These are phyloP conservation scores for Fusarium coffeatum DNA, from an alignment of 2,329 filamentous ascomycete species.

Conservation along the genomic window DNA sequence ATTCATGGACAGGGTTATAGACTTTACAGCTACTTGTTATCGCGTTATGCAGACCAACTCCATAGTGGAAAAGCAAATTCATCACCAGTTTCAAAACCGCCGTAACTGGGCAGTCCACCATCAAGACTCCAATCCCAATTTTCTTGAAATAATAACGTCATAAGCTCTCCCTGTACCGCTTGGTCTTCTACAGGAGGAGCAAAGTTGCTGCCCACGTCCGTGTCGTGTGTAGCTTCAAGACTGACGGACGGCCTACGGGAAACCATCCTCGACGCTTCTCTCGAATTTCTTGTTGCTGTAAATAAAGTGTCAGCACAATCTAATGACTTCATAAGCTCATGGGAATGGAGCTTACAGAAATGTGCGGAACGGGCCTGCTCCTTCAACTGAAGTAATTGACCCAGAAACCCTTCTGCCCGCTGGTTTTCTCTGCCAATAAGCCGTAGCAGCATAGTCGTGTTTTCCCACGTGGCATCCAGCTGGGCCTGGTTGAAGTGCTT, in stretches of 20 bases:
- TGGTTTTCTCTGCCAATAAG: background rate
- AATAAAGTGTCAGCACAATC: accelerated
- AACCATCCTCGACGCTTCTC: accelerated
- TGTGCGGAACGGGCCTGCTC: background rate
- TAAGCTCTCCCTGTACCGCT: background rate
- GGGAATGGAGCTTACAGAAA: background rate
- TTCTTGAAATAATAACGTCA: background rate
- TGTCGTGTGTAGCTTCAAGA: background rate
- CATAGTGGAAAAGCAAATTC: background rate
- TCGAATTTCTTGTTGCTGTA: background rate
- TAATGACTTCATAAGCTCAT: no score
- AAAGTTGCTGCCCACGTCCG: accelerated
- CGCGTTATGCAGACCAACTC: background rate
- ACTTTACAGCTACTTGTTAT: accelerated
- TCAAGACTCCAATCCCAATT: conserved; percentile 16
- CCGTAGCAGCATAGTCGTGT: background rate
- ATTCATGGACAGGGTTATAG: background rate
- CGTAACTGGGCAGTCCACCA: background rate
- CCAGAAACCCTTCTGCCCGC: background rate
- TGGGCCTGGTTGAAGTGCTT: conserved; percentile 1
- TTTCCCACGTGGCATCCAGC: conserved; percentile 10
- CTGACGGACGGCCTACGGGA: background rate
- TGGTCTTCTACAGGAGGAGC: background rate
- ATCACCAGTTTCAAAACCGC: conserved; percentile 1
- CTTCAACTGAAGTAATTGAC: background rate